Evolutionary conservation across 169 alveolate genomes (phyloP), one percentile per base, ranked within the genome.

Genomic region (Plasmodium yoelii): DNA sequence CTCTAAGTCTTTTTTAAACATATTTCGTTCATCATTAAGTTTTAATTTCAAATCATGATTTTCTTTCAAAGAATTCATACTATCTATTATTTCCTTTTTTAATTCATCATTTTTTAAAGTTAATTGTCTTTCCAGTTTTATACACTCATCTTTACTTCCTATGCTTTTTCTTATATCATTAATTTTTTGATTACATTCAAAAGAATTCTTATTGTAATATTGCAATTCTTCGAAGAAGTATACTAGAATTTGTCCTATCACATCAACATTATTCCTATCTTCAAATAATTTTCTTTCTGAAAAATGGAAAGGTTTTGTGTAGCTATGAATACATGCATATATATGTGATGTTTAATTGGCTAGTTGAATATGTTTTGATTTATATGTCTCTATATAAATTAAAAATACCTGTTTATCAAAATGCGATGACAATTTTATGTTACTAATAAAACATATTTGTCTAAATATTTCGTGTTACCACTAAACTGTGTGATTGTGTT

Each of bases 21-120:
- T 47, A 77, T 77, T 77, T 77, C 88, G 53, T 26, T 77, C 88
- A 49, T 77, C 88, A 22, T 77, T 77, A 63, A 77, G 49, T 64
- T 77, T 77, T 39, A 77, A 49, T 77, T 77, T 77, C 59, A 77
- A 64, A 51, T 77, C 88, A 47, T 77, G 77, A 12, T 77, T 44
- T 42, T 77, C 88, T 51, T 34, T 77, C 18, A 77, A 42, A 12
- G 88, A 77, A 77, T 75, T 77, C 88, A 77, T 77, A 77, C 64
- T 77, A 49, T 65, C 47, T 49, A 77, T 28, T 75, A 77, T 77
- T 77, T 77, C 88, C 46, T 77, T 77, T 61, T 77, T 77, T 44
- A 77, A 39, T 64, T 77, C 88, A 47, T 77, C 88, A 77, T 65
- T 77, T 77, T 34, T 77, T 63, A 77, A 3, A 44, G 88, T 77